phyloP scores from a whole-genome alignment of 1,284 basidiomycete genomes.

The Ganoderma lucidum region DNA sequence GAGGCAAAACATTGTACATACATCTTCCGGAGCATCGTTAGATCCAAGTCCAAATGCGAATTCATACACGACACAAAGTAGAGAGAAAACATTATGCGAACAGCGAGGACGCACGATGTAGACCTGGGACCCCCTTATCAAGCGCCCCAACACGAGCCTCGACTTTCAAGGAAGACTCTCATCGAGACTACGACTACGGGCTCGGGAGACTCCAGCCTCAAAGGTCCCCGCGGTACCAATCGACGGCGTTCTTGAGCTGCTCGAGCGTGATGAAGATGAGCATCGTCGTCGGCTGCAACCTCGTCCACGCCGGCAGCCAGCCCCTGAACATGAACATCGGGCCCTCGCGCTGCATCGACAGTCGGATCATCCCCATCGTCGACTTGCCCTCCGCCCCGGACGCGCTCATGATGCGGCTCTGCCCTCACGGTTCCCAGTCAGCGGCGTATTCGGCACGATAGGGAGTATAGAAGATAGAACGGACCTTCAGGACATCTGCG shows the following conservation, averaged over 20 bases:
- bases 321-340: slow-evolving; percentile 94
- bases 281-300: slow-evolving; percentile 87
- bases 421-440: slow-evolving; percentile 12
- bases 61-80: neutral
- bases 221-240: slow-evolving; percentile 48
- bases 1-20: neutral
- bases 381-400: slow-evolving; percentile 84
- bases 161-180: too few species aligned
- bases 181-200: too few species aligned
- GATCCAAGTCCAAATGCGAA: neutral
- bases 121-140: too few species aligned
- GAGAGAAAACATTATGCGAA: neutral
- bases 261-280: slow-evolving; percentile 88
- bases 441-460: neutral
- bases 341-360: slow-evolving; percentile 82
- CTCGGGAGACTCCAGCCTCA: neutral
- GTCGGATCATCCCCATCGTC: slow-evolving; percentile 73
- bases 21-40: neutral
- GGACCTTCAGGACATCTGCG: slow-evolving; percentile 88
- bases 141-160: too few species aligned
- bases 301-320: slow-evolving; percentile 86
- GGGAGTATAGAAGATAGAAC: slow-evolving; percentile 24
- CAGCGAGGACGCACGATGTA: too few species aligned
- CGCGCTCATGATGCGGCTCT: slow-evolving; percentile 91
- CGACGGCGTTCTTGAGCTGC: slow-evolving; percentile 73